Percentiles rank a stretch among this genome's conserved stretches.
Conservation (phyloP, 1,139 yeast genomes). For the Kurtzmaniella natalensis region DNA sequence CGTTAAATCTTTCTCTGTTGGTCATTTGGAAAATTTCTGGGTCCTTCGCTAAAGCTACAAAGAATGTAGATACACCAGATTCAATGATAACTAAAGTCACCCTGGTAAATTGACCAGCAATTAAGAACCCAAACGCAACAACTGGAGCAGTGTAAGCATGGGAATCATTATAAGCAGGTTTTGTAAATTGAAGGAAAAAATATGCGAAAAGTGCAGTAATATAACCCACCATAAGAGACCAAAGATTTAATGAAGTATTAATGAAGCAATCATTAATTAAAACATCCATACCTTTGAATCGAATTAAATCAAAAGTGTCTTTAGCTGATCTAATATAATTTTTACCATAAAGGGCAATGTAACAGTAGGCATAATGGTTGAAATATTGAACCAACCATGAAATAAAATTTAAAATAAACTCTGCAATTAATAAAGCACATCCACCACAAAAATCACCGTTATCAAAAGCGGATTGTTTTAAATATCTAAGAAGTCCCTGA, state of each 20-base stretch:
- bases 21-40: conserved; percentile 80
- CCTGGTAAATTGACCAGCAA: conserved; percentile 74
- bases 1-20: conserved; percentile 73
- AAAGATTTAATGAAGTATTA: conserved; percentile 70
- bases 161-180: conserved; percentile 61
- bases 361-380: conserved; percentile 87
- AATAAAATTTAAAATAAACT: conserved; percentile 57
- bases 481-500: conserved; percentile 43
- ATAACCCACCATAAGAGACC: conserved; percentile 67
- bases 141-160: conserved; percentile 75
- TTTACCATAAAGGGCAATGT: conserved; percentile 83
- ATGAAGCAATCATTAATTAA: conserved; percentile 81
- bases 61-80: conserved; percentile 82
- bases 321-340: conserved; percentile 70
- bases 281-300: conserved; percentile 82
- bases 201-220: conserved; percentile 65
- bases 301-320: conserved; percentile 76
- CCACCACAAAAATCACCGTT: conserved; percentile 55
- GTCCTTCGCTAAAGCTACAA: conserved; percentile 81
- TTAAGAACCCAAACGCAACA: conserved; percentile 70
- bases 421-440: conserved; percentile 51
- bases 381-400: conserved; percentile 84
- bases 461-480: conserved; percentile 51
- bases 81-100: conserved; percentile 70
- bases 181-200: conserved; percentile 68